Evolutionary conservation across 352 stramenopile genomes (phyloP).

Genomic region (Thalassiosira pacifica): DNA sequence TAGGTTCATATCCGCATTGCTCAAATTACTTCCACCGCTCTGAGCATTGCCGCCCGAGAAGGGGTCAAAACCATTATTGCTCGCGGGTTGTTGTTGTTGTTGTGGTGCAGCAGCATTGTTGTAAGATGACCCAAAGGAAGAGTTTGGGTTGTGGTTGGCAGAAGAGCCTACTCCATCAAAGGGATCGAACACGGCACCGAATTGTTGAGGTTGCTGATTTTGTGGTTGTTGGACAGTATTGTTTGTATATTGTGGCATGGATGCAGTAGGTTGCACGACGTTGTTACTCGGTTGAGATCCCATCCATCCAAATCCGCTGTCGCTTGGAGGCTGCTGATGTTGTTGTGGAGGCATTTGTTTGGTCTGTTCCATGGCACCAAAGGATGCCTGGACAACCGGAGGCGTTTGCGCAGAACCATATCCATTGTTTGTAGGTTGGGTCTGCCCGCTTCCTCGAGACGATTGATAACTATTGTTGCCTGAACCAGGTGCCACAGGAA

Average conservation of each 20-base stretch:
- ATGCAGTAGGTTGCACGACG: slow-evolving; percentile 1
- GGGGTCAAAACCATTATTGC: slow-evolving; percentile 47
- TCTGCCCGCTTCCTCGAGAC: no score
- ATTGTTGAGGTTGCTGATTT: slow-evolving; percentile 27
- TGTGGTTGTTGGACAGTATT: slow-evolving; percentile 24
- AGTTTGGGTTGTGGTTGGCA: not conserved
- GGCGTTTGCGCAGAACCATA: slow-evolving; percentile 15
- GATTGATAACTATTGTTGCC: no score
- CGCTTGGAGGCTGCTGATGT: slow-evolving; percentile 6
- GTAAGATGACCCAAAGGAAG: not conserved
- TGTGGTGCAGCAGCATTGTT: not conserved
- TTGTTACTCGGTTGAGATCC: slow-evolving; percentile 17
- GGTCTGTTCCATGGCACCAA: not conserved
- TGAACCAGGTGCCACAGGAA: slow-evolving; percentile 22
- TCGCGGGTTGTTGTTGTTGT: no score
- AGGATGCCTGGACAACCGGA: not conserved
- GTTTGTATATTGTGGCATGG: slow-evolving; percentile 20
- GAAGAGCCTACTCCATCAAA: slow-evolving; percentile 49
- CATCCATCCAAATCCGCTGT: slow-evolving; percentile 54
- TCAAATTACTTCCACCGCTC: slow-evolving; percentile 30
- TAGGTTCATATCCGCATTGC: slow-evolving; percentile 57
- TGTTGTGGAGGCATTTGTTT: slow-evolving; percentile 12
- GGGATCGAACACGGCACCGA: slow-evolving; percentile 50
- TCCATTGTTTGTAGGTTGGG: not conserved
- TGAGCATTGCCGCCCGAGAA: slow-evolving; percentile 22